Evolutionary conservation across 2,329 filamentous ascomycete genomes (phyloP), one percentile per base, ranked within the genome.

Genomic region (Aschersonia sp.): DNA sequence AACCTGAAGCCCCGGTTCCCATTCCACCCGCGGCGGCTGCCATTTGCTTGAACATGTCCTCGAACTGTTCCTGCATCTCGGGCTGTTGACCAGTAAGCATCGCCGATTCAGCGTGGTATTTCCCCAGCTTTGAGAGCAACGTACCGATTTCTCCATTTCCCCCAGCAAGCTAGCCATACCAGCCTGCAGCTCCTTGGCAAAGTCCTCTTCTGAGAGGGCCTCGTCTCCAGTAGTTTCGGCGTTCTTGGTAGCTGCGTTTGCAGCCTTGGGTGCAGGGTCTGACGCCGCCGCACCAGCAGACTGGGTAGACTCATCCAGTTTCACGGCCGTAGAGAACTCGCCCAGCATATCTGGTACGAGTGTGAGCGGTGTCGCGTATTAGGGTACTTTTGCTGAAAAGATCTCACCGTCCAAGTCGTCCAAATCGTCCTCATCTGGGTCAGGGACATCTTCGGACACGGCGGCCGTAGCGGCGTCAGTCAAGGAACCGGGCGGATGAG

Each of bases 401-500:
- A 20, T 12, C 69, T 55, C 65, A 87, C 86, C 88, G 66, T 98
- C 92, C 43, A 98, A 71, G 59, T 97, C 92, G 59, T 96, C 86
- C 28, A 92, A 70, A 56, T 92, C 86, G n/a, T 92, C 92, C 65
- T 94, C 89, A 54, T 97, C 91, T 5, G 89, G 91, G 58, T 96
- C 91, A 28, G 89, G 83, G 12, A 84, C 80, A 55, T 84, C 76
- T 29, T 75, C 77, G 29, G 63, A 35, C 20, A 3, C 43, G 30
- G 28, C 43, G 3, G 46, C 41, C 4, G 41, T 20, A 20, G 48
- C 40, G 32, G 40, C 20, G 50, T 32, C 7, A 32, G 43, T 29
- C 32, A 50, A 35, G 43, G 29, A 29, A 12, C 31, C 31, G 42
- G 29, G 31, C 30, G 30, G 10, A 51, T 45, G 44, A 48, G 47